Base-by-base conservation (phyloP, 2,329 filamentous ascomycete species). In the Microdochium trichocladiopsis region DNA sequence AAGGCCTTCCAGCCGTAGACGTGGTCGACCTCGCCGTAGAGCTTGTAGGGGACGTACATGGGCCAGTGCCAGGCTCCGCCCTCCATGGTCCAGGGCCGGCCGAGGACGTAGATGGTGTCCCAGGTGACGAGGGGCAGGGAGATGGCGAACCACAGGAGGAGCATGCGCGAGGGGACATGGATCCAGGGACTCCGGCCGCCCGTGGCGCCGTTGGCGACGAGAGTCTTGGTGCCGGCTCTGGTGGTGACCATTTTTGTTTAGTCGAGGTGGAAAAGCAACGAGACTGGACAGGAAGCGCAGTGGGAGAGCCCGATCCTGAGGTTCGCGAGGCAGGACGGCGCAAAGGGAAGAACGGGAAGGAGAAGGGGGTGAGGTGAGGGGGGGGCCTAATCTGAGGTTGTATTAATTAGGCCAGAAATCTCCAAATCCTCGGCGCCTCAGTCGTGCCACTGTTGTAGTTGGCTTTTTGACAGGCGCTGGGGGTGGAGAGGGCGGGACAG, bases 71-170 rank as follows among this genome's bases (percentile, higher is more conserved):
- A 73, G 48, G 69, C 70, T 16, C 90, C 90, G 59, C 89, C 88
- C 0, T 85, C 82, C 88, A 96, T 94, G 53, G 84, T 88, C 68
- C 86, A 81, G 25, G 91, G 91, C 21, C 91, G 88, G 51, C 88
- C 73, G 48, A 95, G 74, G 37, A 95, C 83, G 72, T 95, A 96
- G 53, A 75, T 73, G 25, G 80, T 81, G 71, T 96, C 91, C 91
- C 91, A 95, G 50, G 82, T 63, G 49, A 95, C 89, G 55, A 95
- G 78, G 1, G 88, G 89, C 16, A 94, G 71, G 21, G 88, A 91
- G 55, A 93, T 57, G 53, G 77, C 69, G 24, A 95, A 76, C 90
- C 90, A 95, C 57, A 83, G 58, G 45, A 90, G 77, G 22, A 74
- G 78, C 1, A 65, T 51, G 1, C 61, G 54, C 8, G 73, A 68